A percentile compares a stretch with the other conserved stretches of the same genome.
Evolutionary conservation across 495 filamentous ascomycete genomes (phyloP).

Genomic region (Mytilinidion resinicola): DNA sequence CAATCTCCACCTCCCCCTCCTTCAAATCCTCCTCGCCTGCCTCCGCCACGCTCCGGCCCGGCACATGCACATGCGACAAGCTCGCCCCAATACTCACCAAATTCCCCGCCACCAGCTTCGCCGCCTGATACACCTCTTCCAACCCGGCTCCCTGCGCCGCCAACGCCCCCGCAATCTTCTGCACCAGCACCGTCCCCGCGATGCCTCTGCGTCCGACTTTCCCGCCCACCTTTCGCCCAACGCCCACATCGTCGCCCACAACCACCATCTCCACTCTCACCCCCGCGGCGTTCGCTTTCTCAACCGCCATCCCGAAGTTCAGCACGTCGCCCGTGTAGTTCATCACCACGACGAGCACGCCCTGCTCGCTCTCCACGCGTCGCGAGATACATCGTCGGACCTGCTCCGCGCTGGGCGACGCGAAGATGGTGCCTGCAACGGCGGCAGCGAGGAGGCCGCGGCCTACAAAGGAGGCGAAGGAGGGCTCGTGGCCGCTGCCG

Average conservation of each 20-base stretch:
- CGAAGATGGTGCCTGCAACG: constrained; percentile 91
- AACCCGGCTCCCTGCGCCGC: constrained; percentile 59
- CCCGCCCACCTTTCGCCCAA: constrained; percentile 72
- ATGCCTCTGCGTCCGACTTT: constrained; percentile 92
- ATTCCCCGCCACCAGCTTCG: constrained; percentile 65
- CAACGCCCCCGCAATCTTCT: constrained; percentile 83
- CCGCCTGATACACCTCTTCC: constrained; percentile 65
- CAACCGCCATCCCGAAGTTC: constrained; percentile 91
- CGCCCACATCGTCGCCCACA: constrained; percentile 92
- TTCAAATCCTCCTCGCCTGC: constrained; percentile 51
- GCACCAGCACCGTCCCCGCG: constrained; percentile 80
- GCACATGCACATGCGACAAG: constrained; percentile 86
- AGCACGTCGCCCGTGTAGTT: constrained; percentile 75
- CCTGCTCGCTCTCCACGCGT: constrained; percentile 61
- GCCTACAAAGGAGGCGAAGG: constrained; percentile 68
- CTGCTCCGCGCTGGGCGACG: constrained; percentile 80
- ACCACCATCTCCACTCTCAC: constrained; percentile 84
- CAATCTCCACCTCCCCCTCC: constrained; percentile 77
- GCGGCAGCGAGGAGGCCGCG: constrained; percentile 75
- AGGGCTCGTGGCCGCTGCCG: constrained; percentile 89
- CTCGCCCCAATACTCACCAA: constrained; percentile 81
- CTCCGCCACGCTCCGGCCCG: constrained; percentile 54
- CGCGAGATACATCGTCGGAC: constrained; percentile 69
- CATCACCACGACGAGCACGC: constrained; percentile 64
- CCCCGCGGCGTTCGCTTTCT: constrained; percentile 81